Percentiles rank a stretch among this genome's conserved stretches.
These are phyloP conservation scores for Cryphonectria carpinicola DNA, from an alignment of 2,329 filamentous ascomycete species.

Conservation along the genomic window DNA sequence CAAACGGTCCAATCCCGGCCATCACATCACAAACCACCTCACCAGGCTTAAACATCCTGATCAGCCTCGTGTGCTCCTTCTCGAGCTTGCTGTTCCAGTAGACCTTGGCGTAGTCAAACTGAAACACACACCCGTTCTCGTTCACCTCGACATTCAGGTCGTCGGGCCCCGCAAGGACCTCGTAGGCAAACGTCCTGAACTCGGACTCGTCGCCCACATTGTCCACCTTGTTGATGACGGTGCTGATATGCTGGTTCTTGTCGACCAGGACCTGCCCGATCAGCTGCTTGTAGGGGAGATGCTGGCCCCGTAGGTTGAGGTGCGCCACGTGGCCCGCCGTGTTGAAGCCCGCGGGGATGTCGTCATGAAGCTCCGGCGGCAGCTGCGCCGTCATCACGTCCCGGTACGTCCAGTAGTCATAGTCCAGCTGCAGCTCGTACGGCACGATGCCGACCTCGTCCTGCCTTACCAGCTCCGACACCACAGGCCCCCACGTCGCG, in stretches of 20 bases:
- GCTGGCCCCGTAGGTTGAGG: conserved; percentile 83
- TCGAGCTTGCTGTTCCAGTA: conserved; percentile 97
- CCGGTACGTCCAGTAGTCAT: conserved; percentile 84
- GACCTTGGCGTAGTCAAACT: conserved; percentile 92
- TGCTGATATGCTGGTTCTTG: conserved; percentile 81
- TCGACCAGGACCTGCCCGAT: conserved; percentile 86
- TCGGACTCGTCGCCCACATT: conserved; percentile 83
- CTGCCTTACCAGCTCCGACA: conserved; percentile 69
- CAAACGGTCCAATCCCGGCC: conserved; percentile 96
- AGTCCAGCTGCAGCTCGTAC: conserved; percentile 76
- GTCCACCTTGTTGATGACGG: conserved; percentile 95
- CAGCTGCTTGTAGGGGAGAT: conserved; percentile 81
- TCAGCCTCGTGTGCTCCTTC: conserved; percentile 82
- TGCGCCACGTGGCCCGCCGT: conserved; percentile 91
- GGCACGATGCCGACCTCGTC: conserved; percentile 74
- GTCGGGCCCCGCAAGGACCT: conserved; percentile 80
- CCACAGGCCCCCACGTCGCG: conserved; percentile 74
- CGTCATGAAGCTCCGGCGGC: conserved; percentile 76
- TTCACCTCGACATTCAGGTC: conserved; percentile 82
- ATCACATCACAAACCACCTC: conserved; percentile 96
- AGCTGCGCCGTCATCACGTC: conserved; percentile 84
- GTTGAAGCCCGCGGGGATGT: conserved; percentile 85
- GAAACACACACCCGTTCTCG: conserved; percentile 84
- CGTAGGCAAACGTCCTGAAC: conserved; percentile 91
- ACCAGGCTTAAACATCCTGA: conserved; percentile 75